Evolutionary conservation across 768 basidiomycete species (phyloP).

Genomic region (Termitomyces sp.): DNA sequence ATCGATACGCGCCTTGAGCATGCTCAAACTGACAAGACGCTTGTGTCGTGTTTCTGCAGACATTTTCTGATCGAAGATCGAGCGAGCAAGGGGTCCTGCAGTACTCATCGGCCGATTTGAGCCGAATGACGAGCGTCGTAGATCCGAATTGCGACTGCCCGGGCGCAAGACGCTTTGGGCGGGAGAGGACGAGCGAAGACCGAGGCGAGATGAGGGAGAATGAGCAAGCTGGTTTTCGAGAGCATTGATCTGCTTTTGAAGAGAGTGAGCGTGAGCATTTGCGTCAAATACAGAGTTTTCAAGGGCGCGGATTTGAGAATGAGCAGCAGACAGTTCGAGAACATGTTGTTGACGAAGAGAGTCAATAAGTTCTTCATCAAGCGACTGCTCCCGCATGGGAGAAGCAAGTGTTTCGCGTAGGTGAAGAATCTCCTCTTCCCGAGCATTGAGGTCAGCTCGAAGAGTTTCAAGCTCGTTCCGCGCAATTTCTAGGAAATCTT

Average conservation of each 20-base stretch:
- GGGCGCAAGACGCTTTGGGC: constrained; percentile 36
- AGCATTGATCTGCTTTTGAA: constrained; percentile 60
- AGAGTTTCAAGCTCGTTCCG: constrained; percentile 70
- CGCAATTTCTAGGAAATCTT: constrained; percentile 55
- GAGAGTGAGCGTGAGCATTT: constrained; percentile 57
- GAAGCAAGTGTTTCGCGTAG: constrained; percentile 43
- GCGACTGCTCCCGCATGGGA: constrained; percentile 39
- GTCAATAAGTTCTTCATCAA: constrained; percentile 71
- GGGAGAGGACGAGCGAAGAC: constrained; percentile 43
- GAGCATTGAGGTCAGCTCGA: constrained; percentile 50
- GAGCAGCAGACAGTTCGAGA: constrained; percentile 75
- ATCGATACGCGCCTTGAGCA: constrained; percentile 89
- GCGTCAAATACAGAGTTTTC: constrained; percentile 71
- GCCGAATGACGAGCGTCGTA: constrained; percentile 31
- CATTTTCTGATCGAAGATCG: constrained; percentile 63
- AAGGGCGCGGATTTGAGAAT: constrained; percentile 71
- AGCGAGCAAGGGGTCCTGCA: constrained; percentile 37
- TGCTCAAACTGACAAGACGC: constrained; percentile 76
- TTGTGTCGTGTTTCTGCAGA: constrained; percentile 77
- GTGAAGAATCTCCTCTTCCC: constrained; percentile 63
- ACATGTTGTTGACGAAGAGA: constrained; percentile 70
- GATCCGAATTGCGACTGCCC: constrained; percentile 33
- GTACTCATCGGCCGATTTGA: constrained; percentile 31
- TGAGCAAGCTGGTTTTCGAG: constrained; percentile 65
- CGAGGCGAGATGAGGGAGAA: constrained; percentile 32